These are phyloP conservation scores for Paratinospora sagittata DNA, from an alignment of 164 flowering plant species.

Conservation along the genomic window DNA sequence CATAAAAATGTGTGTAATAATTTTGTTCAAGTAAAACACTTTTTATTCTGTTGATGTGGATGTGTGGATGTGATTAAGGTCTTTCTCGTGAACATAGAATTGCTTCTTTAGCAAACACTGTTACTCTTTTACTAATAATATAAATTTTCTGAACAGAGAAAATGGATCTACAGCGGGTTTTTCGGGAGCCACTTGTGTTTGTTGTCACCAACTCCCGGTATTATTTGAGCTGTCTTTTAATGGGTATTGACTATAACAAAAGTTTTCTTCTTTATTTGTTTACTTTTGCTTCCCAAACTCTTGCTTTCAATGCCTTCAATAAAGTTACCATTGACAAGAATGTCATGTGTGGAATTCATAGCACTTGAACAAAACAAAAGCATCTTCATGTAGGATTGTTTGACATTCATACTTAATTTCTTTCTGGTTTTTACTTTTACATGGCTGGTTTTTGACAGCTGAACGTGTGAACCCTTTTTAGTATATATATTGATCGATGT, in stretches of 20 bases:
- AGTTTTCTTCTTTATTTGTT: conserved; percentile 6
- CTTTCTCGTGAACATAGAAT: neutral
- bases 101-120: neutral
- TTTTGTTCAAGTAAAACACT: conserved; percentile 1
- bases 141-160: conserved; percentile 13
- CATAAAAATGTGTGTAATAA: conserved; percentile 1
- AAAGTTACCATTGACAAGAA: conserved; percentile 7
- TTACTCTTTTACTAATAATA: neutral
- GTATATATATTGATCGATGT: neutral
- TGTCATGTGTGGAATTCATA: conserved; percentile 4
- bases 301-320: conserved; percentile 7
- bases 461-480: neutral
- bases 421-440: neutral
- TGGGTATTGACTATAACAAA: neutral
- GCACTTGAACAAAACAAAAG: conserved; percentile 3
- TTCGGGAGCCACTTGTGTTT: conserved; percentile 7
- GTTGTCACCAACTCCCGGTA: conserved; percentile 7
- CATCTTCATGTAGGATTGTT: neutral
- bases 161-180: conserved; percentile 8
- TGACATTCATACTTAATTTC: neutral
- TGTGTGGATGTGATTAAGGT: neutral
- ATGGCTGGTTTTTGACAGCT: neutral
- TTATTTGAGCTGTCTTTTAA: conserved; percentile 11
- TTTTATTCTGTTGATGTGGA: neutral
- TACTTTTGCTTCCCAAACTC: conserved; percentile 8